Evolutionary conservation across 23 red algal genomes (phyloP), one percentile per base, ranked within the genome.

Genomic region (Gracilariopsis chorda): DNA sequence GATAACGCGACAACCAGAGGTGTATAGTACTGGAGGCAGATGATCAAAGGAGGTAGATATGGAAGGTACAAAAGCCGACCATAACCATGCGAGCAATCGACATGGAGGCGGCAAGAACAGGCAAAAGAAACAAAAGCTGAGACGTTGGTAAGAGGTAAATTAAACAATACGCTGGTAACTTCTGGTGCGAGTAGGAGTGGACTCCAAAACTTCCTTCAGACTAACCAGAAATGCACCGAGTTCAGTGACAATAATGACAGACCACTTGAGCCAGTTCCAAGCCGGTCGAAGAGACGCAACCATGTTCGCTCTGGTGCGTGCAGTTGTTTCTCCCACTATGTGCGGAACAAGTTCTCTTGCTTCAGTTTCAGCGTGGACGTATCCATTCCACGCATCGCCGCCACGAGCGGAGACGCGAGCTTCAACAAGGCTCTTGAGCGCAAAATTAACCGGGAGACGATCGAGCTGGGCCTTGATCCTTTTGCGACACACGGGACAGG

Each of bases 231-330:
- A 91, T 9, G 88, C 88, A 20, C 88, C 88, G 43, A 91, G 72
- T 47, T 91, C 88, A 11, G 88, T 91, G 47, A 82, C 88, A 23
- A 91, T 91, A 56, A 91, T 91, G 48, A 91, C 75, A 3, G 75
- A 65, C 88, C 88, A 91, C 36, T 91, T 91, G 47, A 91, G 71
- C 88, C 88, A 91, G 63, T 91, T 80, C 88, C 88, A 91, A 0
- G 75, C 88, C 12, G 77, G 75, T 3, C 88, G 63, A 17, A 91
- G 69, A 43, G 59, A 45, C 10, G 82, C 56, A 9, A 86, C 82
- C 9, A 86, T 62, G 32, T 86, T 41, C 21, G 23, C 62, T 71
- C 62, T 64, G 12, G 47, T 48, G 8, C 78, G 59, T 1, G 65
- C 70, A 3, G 41, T 51, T 23, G 4, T 68, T 16, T 72, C 61